Base-by-base conservation (phyloP, 202 grass and related monocot species). In the Bolboschoenoplectus hybrid region DNA sequence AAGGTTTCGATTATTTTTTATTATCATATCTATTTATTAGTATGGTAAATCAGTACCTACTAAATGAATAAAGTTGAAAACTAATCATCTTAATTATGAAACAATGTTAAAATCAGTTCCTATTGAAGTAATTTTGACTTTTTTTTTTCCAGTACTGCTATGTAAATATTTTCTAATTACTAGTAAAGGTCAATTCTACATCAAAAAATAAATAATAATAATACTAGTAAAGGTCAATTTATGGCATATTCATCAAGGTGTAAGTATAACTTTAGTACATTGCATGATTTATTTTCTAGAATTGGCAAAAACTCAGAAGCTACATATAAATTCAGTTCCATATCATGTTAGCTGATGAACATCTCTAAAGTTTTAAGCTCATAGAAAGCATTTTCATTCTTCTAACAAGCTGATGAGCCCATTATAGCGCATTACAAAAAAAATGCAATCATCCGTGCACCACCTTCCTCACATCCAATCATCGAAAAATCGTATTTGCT, bases 401-500 rank as follows among this genome's bases (percentile, higher is more conserved):
- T 16, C 17, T 46, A 74, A 74, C 44, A n/a, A n/a, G 41, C 12
- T 72, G 45, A 26, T 26, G 26, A 26, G 26, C 26, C 26, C 26
- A 26, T 26, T 41, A 12, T 72, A 16, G 0, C 2, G 10, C 67
- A 72, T 40, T 40, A 72, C 67, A 0, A 26, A 67, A 13, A 38
- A 71, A 72, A 72, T 38, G 39, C 39, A 70, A 7, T 70, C 44
- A 34, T 32, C 6, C 9, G 7, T 45, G 39, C 39, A 70, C 6
- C 14, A 44, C 39, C 39, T 45, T n/a, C 16, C 41, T 72, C 17
- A 34, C 1, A 45, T 52, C 0, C 72, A 34, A 2, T 34, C 6
- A 50, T 3, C 5, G 11, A 61, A 2, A 81, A 81, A 63, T 81
- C 46, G 16, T 63, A 63, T 13, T 26, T 88, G 52, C 53, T 76